These are phyloP conservation scores for Colletotrichum truncatum DNA, from an alignment of 2,329 filamentous ascomycete genomes.

Conservation along the genomic window DNA sequence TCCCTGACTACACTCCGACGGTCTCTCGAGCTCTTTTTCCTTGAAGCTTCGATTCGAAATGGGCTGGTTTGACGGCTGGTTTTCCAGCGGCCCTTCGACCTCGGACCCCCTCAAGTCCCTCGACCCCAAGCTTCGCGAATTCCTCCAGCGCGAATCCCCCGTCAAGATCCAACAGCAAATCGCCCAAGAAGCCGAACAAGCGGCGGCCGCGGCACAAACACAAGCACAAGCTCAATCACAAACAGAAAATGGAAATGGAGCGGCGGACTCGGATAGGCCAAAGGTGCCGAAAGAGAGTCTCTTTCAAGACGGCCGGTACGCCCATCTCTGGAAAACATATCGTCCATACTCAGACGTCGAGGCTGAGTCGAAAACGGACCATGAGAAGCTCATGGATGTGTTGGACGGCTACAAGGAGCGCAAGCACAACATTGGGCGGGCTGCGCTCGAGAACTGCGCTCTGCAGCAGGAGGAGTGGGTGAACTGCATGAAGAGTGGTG, in stretches of 20 bases:
- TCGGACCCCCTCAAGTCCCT: conserved; percentile 75
- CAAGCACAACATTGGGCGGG: conserved; percentile 78
- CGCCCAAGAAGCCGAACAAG: conserved; percentile 11
- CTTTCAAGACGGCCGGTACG: conserved; percentile 72
- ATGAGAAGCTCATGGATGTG: conserved; percentile 83
- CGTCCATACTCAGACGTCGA: conserved; percentile 76
- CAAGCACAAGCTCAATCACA: conserved; percentile 15
- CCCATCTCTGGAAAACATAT: conserved; percentile 94
- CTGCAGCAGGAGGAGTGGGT: conserved; percentile 85
- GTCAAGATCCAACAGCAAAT: conserved; percentile 65
- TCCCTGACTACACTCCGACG: not conserved
- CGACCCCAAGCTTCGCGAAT: conserved; percentile 84
- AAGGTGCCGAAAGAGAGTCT: conserved; percentile 59
- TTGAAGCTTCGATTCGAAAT: conserved; percentile 44
- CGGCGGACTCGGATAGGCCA: conserved; percentile 28
- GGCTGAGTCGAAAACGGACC: conserved; percentile 74
- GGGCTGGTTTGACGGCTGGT: conserved; percentile 64
- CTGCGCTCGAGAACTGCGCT: conserved; percentile 93
- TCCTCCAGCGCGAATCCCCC: conserved; percentile 84
- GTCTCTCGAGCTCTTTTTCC: no score
- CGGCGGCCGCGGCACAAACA: conserved; percentile 5
- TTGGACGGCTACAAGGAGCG: conserved; percentile 86
- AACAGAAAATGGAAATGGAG: not conserved
- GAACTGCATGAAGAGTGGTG: conserved; percentile 81
- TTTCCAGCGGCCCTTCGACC: conserved; percentile 58